Base-by-base conservation (phyloP, 2,329 filamentous ascomycete genomes). In the Simplicillium sp. region DNA sequence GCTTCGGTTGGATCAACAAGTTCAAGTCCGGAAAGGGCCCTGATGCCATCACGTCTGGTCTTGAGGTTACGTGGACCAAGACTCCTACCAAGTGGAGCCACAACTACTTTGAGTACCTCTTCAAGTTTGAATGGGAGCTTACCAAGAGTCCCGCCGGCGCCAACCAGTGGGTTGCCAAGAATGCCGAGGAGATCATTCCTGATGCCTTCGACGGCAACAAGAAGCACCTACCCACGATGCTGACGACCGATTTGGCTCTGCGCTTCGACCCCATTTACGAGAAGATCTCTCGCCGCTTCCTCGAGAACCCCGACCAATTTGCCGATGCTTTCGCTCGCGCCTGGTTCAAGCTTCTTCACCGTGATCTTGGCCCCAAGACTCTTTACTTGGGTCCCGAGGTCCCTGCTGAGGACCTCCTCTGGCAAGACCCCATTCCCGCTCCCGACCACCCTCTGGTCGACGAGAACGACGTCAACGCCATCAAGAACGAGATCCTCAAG, bases 291-390 rank as follows among this genome's bases (percentile, higher is more conserved):
- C 75, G 79, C 40, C 74, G 71, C 52, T 88, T 79, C 73, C 66
- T 82, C 36, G 75, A 78, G 49, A 65, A 88, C 63, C 80, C 80
- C 2, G 71, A 83, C 36, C 64, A 85, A 67, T 71, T 88, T 32
- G 71, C 70, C 40, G 77, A 87, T 45, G 79, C 74, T 8, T 89
- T 88, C 54, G 69, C 73, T 16, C 75, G 77, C 38, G 84, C 84
- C 12, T 89, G 84, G 84, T 89, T 86, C 75, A 88, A 89, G 76
- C 74, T 89, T 34, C 70, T 84, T 29, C 84, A 89, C 67, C 83
- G 84, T 65, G 84, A 88, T 58, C 75, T 89, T 65, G 84, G 84
- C 13, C 84, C 84, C 34, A 68, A 75, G 40, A 57, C 71, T 17
- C 82, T 81, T 56, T 88, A 84, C 69, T 54, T 87, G 36, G 84